phyloP scores from a whole-genome alignment of 257 asterid species.

The Euphrasia confusa region DNA sequence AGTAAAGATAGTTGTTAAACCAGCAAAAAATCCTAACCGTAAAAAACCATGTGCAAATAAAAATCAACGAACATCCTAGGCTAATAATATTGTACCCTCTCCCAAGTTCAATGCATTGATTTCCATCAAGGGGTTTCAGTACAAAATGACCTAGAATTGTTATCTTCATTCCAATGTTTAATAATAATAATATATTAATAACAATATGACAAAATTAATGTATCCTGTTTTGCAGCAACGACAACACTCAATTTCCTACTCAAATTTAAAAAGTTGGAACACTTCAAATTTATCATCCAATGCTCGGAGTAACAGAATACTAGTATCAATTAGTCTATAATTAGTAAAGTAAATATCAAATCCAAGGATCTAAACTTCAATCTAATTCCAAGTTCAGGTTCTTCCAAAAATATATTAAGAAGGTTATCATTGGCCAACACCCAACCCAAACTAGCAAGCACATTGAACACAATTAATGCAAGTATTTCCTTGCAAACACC shows the following conservation, averaged over 20 bases:
- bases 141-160: not conserved
- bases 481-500: constrained; percentile 89
- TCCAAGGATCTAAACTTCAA: constrained; percentile 20
- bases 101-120: not conserved
- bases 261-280: not conserved
- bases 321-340: constrained; percentile 3
- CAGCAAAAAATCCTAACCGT: constrained; percentile 11
- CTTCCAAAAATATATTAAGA: constrained; percentile 16
- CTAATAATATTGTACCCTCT: not conserved
- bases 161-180: not conserved
- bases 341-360: constrained; percentile 17
- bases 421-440: constrained; percentile 25
- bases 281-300: not conserved
- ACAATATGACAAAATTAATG: not conserved
- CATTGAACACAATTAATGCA: constrained; percentile 44
- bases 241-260: not conserved
- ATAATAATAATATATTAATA: not conserved
- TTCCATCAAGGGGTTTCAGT: not conserved
- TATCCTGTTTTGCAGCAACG: constrained; percentile 6
- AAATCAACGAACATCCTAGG: not conserved
- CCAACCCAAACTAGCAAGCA: constrained; percentile 56
- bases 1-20: constrained; percentile 36
- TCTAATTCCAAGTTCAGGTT: constrained; percentile 20
- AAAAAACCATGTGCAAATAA: constrained; percentile 9
- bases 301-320: not conserved